Conservation (phyloP, 2,329 filamentous ascomycete genomes). For the Claviceps africana region DNA sequence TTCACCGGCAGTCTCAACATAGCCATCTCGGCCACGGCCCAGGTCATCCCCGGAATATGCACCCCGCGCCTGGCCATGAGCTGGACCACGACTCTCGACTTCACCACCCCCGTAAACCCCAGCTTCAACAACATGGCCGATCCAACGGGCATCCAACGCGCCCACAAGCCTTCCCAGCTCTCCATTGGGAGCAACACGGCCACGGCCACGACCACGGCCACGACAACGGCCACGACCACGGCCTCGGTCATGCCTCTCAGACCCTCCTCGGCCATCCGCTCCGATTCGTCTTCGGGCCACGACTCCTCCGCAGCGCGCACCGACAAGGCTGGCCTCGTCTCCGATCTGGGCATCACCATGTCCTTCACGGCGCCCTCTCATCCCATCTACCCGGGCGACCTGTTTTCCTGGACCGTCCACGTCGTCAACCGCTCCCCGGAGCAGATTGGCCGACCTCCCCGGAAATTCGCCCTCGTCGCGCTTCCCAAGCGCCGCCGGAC, state of each 20-base stretch:
- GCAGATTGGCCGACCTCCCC: slow-evolving; percentile 27
- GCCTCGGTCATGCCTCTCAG: slow-evolving; percentile 36
- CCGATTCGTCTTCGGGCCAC: slow-evolving; percentile 36
- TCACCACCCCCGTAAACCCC: slow-evolving; percentile 50
- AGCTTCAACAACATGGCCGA: slow-evolving; percentile 41
- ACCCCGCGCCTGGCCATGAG: slow-evolving; percentile 47
- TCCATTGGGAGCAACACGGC: slow-evolving; percentile 42
- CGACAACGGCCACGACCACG: slow-evolving; percentile 13
- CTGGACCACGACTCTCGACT: slow-evolving; percentile 58
- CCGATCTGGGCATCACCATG: slow-evolving; percentile 59
- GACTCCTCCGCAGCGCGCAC: slow-evolving; percentile 24
- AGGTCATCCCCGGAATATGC: slow-evolving; percentile 41
- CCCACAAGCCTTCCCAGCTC: slow-evolving; percentile 49
- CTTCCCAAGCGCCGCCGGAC: slow-evolving; percentile 48
- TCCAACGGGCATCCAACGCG: slow-evolving; percentile 40
- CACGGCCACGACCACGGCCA: background rate
- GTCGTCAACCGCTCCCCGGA: slow-evolving; percentile 56
- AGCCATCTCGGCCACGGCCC: slow-evolving; percentile 44
- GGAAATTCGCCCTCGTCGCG: slow-evolving; percentile 57
- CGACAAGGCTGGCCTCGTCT: slow-evolving; percentile 32
- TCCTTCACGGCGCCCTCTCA: slow-evolving; percentile 51
- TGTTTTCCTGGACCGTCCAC: slow-evolving; percentile 60
- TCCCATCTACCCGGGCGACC: slow-evolving; percentile 46
- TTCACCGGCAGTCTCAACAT: slow-evolving; percentile 42
- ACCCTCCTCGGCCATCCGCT: slow-evolving; percentile 41